These are phyloP conservation scores for Hamamelis virginiana DNA, from an alignment of 164 flowering plant genomes.

Conservation along the genomic window DNA sequence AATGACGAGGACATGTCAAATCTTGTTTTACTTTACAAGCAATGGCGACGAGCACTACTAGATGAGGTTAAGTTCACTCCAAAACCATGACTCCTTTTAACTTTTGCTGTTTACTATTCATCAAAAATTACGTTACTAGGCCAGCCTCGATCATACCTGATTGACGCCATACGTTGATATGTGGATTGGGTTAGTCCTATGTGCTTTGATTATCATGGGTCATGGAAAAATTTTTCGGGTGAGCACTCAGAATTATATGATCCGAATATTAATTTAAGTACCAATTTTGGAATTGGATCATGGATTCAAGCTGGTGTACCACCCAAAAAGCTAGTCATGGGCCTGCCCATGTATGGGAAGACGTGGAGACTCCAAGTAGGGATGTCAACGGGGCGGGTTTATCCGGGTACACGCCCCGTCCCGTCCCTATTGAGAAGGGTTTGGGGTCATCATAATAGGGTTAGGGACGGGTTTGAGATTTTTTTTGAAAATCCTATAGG, in stretches of 20 bases:
- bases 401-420: too few species aligned
- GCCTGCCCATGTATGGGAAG: too few species aligned
- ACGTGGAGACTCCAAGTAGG: too few species aligned
- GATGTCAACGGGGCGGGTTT: too few species aligned
- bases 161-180: not conserved
- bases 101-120: constrained; percentile 21
- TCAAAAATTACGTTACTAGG: not conserved
- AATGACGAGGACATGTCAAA: constrained; percentile 19
- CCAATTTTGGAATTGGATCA: constrained; percentile 18
- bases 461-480: too few species aligned
- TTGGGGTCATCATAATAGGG: too few species aligned
- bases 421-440: too few species aligned
- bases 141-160: constrained; percentile 12
- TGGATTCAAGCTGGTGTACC: constrained; percentile 34
- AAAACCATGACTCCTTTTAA: constrained; percentile 7
- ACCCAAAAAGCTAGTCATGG: too few species aligned
- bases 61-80: constrained; percentile 4
- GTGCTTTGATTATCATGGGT: too few species aligned
- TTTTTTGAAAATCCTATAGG: too few species aligned
- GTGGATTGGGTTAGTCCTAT: too few species aligned
- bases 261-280: constrained; percentile 15
- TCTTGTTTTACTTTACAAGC: constrained; percentile 7
- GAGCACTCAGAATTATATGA: constrained; percentile 24
- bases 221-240: constrained; percentile 26
- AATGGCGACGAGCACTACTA: constrained; percentile 15